Conservation (phyloP, 2,329 filamentous ascomycete genomes). For the Beauveria medogensis region DNA sequence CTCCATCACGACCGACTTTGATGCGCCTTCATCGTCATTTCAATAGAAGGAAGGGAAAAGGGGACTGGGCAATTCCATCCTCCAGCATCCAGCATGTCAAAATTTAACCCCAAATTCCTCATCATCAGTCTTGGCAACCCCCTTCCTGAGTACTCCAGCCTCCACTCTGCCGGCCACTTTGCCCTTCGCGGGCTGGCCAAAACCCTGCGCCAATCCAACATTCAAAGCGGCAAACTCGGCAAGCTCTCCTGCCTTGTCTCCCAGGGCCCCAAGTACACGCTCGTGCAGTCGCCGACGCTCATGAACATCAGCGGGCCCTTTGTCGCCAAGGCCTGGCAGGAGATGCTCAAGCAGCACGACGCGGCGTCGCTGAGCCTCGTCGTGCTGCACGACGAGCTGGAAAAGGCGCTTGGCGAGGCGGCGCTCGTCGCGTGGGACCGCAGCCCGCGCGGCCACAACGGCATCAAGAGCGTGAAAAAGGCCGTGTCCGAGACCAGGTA, state of each 20-base stretch:
- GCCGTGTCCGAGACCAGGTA: constrained; percentile 36
- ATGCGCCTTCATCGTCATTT: neutral
- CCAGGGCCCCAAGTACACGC: constrained; percentile 45
- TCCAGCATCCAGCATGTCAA: constrained; percentile 22
- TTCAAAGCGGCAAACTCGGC: constrained; percentile 39
- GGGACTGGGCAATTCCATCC: neutral
- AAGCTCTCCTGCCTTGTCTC: constrained; percentile 44
- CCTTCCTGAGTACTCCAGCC: constrained; percentile 62
- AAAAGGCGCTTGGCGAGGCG: constrained; percentile 60
- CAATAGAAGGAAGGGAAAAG: neutral
- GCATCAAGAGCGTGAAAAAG: constrained; percentile 58
- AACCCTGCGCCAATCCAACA: constrained; percentile 36
- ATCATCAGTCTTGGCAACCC: constrained; percentile 87
- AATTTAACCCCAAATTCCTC: constrained; percentile 50
- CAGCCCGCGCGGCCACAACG: constrained; percentile 66
- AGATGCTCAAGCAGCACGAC: constrained; percentile 36
- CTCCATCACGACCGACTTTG: neutral
- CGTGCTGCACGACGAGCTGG: constrained; percentile 83
- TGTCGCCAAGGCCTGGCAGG: constrained; percentile 56
- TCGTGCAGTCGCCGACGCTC: constrained; percentile 65
- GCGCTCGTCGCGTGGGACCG: constrained; percentile 53
- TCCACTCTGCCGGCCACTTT: constrained; percentile 82
- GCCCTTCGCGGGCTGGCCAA: constrained; percentile 56
- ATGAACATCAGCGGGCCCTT: constrained; percentile 83
- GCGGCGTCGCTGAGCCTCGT: constrained; percentile 46